Percentiles rank a stretch among this genome's conserved stretches.
Evolutionary conservation across 2,329 filamentous ascomycete genomes (phyloP).

Genomic region (Pseudogymnoascus sp.): DNA sequence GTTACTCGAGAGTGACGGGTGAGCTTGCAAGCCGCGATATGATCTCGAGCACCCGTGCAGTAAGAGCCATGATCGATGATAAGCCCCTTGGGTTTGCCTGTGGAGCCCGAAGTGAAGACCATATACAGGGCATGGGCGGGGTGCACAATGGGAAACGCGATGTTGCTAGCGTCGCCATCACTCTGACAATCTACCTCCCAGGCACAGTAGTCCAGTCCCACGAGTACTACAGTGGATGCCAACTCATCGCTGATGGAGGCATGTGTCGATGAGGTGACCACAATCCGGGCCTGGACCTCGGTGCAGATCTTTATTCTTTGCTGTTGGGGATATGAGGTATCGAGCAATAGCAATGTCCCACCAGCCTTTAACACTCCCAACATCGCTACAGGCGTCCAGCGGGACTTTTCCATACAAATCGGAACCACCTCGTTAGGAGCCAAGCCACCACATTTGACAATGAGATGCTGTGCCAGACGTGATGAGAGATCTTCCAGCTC

Average conservation of each 20-base stretch:
- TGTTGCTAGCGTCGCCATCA: not conserved
- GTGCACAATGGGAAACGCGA: not conserved
- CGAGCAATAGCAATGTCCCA: constrained; percentile 24
- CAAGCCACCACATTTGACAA: constrained; percentile 10
- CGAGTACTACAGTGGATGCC: not conserved
- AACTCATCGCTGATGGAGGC: not conserved
- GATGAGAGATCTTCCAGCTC: not conserved
- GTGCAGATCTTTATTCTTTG: constrained; percentile 18
- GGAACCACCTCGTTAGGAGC: constrained; percentile 16
- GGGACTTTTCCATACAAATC: constrained; percentile 20
- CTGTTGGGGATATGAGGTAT: constrained; percentile 22
- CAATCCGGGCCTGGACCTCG: not conserved
- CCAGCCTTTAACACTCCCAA: constrained; percentile 25
- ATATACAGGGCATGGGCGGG: constrained; percentile 9
- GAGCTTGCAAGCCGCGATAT: constrained; percentile 3
- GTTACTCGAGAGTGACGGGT: constrained; percentile 14
- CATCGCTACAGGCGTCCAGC: constrained; percentile 23
- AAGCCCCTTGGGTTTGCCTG: constrained; percentile 22
- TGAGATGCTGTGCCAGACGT: constrained; percentile 7
- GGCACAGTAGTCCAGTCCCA: not conserved
- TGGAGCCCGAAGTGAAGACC: constrained; percentile 19
- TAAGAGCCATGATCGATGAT: constrained; percentile 17
- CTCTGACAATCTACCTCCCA: not conserved
- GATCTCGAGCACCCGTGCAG: constrained; percentile 8
- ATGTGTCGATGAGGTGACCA: not conserved